Evolutionary conservation across 352 stramenopile genomes (phyloP).

Genomic region (Ophiocytium majus): DNA sequence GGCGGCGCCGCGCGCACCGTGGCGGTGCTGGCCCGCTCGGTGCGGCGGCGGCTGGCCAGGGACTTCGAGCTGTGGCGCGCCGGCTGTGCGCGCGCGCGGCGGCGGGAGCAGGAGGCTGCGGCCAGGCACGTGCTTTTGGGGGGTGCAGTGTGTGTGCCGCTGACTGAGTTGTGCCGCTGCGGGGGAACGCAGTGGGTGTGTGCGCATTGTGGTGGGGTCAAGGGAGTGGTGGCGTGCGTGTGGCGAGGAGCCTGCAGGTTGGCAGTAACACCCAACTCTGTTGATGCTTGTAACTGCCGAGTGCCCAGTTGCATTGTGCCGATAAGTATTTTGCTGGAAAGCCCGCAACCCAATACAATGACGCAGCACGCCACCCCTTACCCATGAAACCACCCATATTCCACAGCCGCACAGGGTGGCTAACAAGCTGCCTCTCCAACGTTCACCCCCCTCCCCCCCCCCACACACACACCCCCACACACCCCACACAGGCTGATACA

Average conservation of each 20-base stretch:
- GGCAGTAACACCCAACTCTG: background rate
- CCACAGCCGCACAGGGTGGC: background rate
- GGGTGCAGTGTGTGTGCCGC: background rate
- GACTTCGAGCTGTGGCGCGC: background rate
- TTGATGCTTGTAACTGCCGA: no score
- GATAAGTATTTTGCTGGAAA: no score
- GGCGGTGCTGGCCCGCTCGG: background rate
- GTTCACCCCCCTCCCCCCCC: background rate
- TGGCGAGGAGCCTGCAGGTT: background rate
- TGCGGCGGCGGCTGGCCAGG: no score
- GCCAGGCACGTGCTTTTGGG: background rate
- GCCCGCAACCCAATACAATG: background rate
- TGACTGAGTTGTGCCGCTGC: background rate
- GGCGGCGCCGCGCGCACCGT: no score
- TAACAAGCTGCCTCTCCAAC: background rate
- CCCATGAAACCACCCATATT: background rate
- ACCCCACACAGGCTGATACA: background rate
- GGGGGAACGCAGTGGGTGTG: background rate
- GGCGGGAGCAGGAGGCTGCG: background rate
- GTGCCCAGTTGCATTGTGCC: no score
- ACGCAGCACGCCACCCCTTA: background rate
- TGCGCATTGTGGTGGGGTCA: background rate
- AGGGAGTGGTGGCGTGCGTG: background rate
- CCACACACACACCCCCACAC: no score
- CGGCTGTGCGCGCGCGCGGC: background rate